A percentile compares a stretch with the other conserved stretches of the same genome.
Evolutionary conservation across 2,329 filamentous ascomycete species (phyloP).

Genomic region (Bipolaris gigantea): DNA sequence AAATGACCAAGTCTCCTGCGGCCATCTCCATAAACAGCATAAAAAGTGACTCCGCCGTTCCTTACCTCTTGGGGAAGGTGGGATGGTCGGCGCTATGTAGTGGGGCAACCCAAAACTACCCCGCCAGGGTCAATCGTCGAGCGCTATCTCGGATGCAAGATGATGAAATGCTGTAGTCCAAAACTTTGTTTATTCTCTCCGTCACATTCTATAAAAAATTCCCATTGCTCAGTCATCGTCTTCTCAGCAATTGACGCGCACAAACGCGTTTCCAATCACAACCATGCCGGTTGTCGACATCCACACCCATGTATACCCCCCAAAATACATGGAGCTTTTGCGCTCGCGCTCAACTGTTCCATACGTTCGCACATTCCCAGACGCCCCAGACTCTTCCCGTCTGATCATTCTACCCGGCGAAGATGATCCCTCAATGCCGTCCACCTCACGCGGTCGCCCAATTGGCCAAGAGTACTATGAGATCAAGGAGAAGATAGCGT

Average conservation of each 20-base stretch:
- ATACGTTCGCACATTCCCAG: slow-evolving; percentile 67
- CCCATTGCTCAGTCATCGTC: not conserved
- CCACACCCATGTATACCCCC: slow-evolving; percentile 66
- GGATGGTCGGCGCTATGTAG: slow-evolving; percentile 28
- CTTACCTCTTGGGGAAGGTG: slow-evolving; percentile 37
- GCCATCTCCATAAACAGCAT: slow-evolving; percentile 19
- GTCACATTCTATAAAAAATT: not conserved
- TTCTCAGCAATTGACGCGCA: not conserved
- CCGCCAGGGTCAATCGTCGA: slow-evolving; percentile 21
- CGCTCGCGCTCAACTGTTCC: slow-evolving; percentile 64
- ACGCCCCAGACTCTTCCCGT: slow-evolving; percentile 58
- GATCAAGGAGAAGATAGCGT: slow-evolving; percentile 75
- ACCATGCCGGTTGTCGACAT: slow-evolving; percentile 58
- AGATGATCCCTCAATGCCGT: slow-evolving; percentile 55
- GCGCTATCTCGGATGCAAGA: not conserved
- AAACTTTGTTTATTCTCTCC: not conserved
- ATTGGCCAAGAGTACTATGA: slow-evolving; percentile 83
- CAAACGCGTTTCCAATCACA: slow-evolving; percentile 3
- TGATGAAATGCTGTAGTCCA: not conserved
- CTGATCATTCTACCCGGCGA: slow-evolving; percentile 67
- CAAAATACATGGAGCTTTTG: slow-evolving; percentile 61
- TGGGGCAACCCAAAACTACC: slow-evolving; percentile 29
- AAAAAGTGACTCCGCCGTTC: slow-evolving; percentile 14
- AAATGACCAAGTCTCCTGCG: slow-evolving; percentile 8
- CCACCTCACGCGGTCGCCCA: slow-evolving; percentile 70